Evolutionary conservation across 352 stramenopile species (phyloP).

Genomic region (Phytophthora constricta): DNA sequence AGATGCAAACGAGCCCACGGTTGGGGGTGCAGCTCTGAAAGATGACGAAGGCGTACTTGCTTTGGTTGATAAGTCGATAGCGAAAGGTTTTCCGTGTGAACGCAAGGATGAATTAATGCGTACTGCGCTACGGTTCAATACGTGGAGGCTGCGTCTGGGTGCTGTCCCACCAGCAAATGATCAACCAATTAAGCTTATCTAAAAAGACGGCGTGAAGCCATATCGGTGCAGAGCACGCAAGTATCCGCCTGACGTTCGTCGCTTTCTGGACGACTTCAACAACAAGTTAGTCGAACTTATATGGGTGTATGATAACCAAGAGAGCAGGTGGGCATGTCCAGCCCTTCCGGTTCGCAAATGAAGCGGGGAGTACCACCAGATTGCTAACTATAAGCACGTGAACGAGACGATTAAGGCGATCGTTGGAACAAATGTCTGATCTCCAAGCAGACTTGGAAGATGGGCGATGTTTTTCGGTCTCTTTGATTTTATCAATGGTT

Average conservation of each 20-base stretch:
- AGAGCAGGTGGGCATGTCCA: conserved; percentile 6
- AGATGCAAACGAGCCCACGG: neutral
- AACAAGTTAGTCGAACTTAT: neutral
- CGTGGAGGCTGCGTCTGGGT: neutral
- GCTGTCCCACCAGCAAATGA: neutral
- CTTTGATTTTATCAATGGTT: conserved; percentile 17
- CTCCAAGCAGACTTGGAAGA: conserved; percentile 11
- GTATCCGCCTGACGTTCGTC: neutral
- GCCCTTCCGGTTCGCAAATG: conserved; percentile 1
- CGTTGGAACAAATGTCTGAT: conserved; percentile 18
- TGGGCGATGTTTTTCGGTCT: conserved; percentile 17
- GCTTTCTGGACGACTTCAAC: neutral
- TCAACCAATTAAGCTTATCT: neutral
- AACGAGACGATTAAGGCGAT: conserved; percentile 13
- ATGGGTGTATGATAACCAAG: conserved; percentile 3
- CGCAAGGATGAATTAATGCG: neutral
- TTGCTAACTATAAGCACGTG: conserved; percentile 13
- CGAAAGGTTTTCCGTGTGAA: neutral
- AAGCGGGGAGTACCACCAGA: conserved; percentile 5
- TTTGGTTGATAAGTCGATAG: neutral
- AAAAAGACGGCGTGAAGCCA: neutral
- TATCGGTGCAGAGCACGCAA: neutral
- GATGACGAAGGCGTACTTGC: neutral
- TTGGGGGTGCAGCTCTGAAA: neutral
- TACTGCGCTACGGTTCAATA: neutral